phyloP scores from a whole-genome alignment of 2,329 filamentous ascomycete genomes.

The Stylonectria norvegica region DNA sequence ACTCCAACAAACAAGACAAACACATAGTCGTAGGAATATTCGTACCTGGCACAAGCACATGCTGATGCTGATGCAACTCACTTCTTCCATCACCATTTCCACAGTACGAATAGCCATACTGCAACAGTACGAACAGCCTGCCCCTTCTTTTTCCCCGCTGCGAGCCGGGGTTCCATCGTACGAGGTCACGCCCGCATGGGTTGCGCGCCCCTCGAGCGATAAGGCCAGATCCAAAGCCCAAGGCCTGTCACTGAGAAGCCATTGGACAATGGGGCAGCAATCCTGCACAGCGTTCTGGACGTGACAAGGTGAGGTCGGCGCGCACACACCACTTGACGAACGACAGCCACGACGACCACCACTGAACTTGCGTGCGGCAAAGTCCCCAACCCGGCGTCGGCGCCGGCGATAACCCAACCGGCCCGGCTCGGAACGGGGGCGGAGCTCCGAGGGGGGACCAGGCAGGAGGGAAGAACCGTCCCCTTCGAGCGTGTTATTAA shows the following conservation, averaged over 20 bases:
- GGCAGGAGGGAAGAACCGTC: no score
- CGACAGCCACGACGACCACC: conserved; percentile 2
- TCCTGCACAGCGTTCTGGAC: no score
- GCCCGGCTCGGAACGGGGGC: conserved; percentile 27
- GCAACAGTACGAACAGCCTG: not conserved
- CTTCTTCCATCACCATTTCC: no score
- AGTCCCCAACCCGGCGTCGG: conserved; percentile 11
- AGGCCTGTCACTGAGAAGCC: no score
- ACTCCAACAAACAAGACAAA: no score
- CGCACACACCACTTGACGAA: no score
- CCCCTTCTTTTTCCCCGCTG: not conserved
- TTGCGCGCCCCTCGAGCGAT: not conserved
- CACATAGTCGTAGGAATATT: no score
- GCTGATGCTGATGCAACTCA: no score
- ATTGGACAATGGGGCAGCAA: conserved; percentile 18
- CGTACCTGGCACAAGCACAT: no score
- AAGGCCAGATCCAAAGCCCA: no score
- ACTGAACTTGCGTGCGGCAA: conserved; percentile 17
- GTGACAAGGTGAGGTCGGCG: no score
- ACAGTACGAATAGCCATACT: not conserved
- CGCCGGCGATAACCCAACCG: conserved; percentile 21
- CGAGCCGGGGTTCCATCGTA: not conserved
- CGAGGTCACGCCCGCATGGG: not conserved
- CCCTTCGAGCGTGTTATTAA: no score
- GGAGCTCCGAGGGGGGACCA: conserved; percentile 26